phyloP scores from a whole-genome alignment of 768 basidiomycete genomes.

The Pluteus cervinus region DNA sequence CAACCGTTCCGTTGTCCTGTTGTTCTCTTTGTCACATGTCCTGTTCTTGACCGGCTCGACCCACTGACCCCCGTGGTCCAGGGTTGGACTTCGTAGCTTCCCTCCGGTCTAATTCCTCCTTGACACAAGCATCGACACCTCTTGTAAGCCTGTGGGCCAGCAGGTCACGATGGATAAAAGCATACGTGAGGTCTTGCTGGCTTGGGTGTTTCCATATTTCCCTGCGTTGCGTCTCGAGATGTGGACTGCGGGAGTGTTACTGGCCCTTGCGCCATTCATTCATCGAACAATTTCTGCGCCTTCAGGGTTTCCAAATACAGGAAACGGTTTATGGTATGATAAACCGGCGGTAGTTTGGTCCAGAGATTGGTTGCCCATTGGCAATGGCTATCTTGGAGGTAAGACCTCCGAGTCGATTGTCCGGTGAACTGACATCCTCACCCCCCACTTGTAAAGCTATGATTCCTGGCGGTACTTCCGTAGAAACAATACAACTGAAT shows the following conservation, averaged over 20 bases:
- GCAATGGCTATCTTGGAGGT: conserved; percentile 71
- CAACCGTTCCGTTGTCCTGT: too few species aligned
- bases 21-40: too few species aligned
- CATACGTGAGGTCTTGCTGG: too few species aligned
- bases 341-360: conserved; percentile 49
- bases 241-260: conserved; percentile 17
- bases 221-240: too few species aligned
- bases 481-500: conserved; percentile 63
- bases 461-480: conserved; percentile 53
- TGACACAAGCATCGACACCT: too few species aligned
- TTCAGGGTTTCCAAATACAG: conserved; percentile 55
- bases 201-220: too few species aligned
- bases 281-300: conserved; percentile 20
- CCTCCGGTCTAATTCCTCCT: too few species aligned
- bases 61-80: too few species aligned
- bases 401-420: conserved; percentile 10
- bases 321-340: conserved; percentile 74
- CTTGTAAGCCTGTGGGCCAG: too few species aligned
- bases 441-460: conserved; percentile 37
- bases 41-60: too few species aligned
- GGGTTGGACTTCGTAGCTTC: too few species aligned
- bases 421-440: background rate
- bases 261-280: conserved; percentile 17
- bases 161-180: too few species aligned
- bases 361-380: conserved; percentile 59